These are phyloP conservation scores for Reticulascus tulasneorum DNA, from an alignment of 2,329 filamentous ascomycete genomes.

Conservation along the genomic window DNA sequence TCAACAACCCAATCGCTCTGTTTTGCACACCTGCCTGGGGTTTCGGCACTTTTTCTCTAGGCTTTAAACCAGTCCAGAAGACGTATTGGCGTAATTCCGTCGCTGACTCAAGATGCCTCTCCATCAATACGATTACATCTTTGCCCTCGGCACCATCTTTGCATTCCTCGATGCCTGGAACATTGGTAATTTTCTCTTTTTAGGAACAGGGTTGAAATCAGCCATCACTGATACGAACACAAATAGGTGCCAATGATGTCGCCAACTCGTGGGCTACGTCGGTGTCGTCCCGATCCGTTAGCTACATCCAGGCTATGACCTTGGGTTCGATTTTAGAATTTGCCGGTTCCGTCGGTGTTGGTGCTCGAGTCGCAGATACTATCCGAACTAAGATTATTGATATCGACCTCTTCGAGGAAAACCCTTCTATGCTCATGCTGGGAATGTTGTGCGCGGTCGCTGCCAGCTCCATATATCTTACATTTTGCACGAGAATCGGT, in stretches of 20 bases:
- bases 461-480: conserved; percentile 36
- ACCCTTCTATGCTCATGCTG: conserved; percentile 37
- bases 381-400: conserved; percentile 44
- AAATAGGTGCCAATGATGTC: conserved; percentile 45
- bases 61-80: too few species aligned
- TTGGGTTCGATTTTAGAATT: conserved; percentile 45
- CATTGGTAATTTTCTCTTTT: conserved; percentile 39
- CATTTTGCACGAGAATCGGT: conserved; percentile 30
- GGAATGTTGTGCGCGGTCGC: conserved; percentile 35
- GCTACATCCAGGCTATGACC: conserved; percentile 43
- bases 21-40: too few species aligned
- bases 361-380: conserved; percentile 40
- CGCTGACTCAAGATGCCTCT: conserved; percentile 28
- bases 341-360: conserved; percentile 43
- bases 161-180: conserved; percentile 65
- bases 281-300: conserved; percentile 56
- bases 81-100: too few species aligned
- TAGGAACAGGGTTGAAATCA: accelerated
- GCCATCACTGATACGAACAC: not conserved
- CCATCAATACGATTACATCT: conserved; percentile 58
- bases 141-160: conserved; percentile 62
- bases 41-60: too few species aligned
- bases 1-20: too few species aligned
- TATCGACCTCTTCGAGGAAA: conserved; percentile 30
- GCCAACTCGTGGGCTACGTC: conserved; percentile 61